A percentile compares a stretch with the other conserved stretches of the same genome.
Evolutionary conservation across 306 rosid genomes (phyloP).

Genomic region (Mimosa bimucronata): DNA sequence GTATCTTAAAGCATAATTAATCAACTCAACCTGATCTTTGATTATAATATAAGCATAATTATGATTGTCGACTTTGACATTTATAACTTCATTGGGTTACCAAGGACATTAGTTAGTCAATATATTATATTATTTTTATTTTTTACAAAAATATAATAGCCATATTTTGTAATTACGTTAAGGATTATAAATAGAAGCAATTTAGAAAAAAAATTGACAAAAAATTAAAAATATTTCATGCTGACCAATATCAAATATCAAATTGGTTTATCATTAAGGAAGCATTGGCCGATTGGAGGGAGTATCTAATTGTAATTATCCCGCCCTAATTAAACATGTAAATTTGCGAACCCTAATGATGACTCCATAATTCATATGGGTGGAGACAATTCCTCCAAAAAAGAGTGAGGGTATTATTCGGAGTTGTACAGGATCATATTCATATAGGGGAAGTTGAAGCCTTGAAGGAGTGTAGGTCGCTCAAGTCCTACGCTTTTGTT

Average conservation of each 20-base stretch:
- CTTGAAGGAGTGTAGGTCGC: background rate
- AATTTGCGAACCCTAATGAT: background rate
- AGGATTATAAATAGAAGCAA: too few species aligned
- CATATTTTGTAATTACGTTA: too few species aligned
- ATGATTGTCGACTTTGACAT: background rate
- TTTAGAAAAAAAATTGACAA: too few species aligned
- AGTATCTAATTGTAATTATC: background rate
- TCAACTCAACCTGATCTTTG: background rate
- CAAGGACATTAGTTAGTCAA: too few species aligned
- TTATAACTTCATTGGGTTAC: too few species aligned
- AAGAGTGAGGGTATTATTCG: background rate
- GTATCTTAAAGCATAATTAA: background rate
- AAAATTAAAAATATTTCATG: too few species aligned
- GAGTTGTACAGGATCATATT: background rate
- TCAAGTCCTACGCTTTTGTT: conserved; percentile 1
- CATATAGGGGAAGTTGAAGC: conserved; percentile 6
- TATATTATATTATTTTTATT: too few species aligned
- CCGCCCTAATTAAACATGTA: too few species aligned
- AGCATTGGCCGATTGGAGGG: too few species aligned
- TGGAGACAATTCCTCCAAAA: background rate
- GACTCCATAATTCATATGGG: background rate
- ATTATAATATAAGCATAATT: background rate
- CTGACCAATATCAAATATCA: too few species aligned
- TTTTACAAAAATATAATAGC: too few species aligned
- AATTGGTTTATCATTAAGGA: too few species aligned